These are phyloP conservation scores for Hura crepitans DNA, from an alignment of 441 rosid genomes.

Conservation along the genomic window DNA sequence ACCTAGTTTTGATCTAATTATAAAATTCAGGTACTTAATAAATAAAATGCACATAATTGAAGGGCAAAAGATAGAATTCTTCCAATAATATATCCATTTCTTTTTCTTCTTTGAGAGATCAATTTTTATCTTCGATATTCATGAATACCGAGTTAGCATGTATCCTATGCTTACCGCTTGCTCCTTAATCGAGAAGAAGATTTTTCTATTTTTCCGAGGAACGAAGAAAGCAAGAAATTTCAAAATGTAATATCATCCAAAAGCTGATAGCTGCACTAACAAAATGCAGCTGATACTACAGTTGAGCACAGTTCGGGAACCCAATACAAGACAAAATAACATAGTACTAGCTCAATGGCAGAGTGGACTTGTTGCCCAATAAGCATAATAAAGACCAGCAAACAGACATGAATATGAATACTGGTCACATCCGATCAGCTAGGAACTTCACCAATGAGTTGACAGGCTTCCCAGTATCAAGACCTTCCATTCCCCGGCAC, in stretches of 20 bases:
- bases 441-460: constrained; percentile 58
- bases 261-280: not conserved
- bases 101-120: too few relatives aligned
- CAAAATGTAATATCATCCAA: not conserved
- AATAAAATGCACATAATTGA: too few relatives aligned
- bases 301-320: not conserved
- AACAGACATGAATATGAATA: constrained; percentile 15
- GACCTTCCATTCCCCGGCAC: constrained; percentile 27
- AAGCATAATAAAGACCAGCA: not conserved
- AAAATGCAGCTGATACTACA: not conserved
- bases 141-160: too few relatives aligned
- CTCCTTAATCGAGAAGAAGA: too few relatives aligned
- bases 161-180: too few relatives aligned
- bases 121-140: too few relatives aligned
- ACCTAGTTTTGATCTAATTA: too few relatives aligned
- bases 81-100: too few relatives aligned
- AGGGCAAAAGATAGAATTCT: too few relatives aligned
- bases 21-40: too few relatives aligned
- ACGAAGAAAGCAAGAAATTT: not conserved
- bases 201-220: too few relatives aligned
- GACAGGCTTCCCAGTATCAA: constrained; percentile 52
- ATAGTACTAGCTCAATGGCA: constrained; percentile 40
- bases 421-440: constrained; percentile 52
- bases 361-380: constrained; percentile 71
- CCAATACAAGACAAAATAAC: not conserved